Base-by-base conservation (phyloP, 805 yeast genomes). In the Lipomyces yamadae region DNA sequence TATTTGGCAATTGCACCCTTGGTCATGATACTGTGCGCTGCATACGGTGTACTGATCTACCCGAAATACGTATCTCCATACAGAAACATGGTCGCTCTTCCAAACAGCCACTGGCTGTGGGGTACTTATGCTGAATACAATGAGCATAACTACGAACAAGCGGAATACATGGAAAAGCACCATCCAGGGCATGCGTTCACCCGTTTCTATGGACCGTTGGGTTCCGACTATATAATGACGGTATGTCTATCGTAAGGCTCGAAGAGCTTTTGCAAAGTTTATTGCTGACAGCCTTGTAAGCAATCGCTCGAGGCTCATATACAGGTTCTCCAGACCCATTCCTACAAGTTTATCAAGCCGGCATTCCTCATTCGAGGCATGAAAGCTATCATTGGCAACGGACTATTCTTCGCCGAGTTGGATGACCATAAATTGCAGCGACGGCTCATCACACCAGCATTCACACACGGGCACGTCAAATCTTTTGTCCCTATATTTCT, bases 381-480 rank as follows among this genome's bases (percentile, higher is more conserved):
- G 52, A 58, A 56, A 37, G 52, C 52, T 2, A 50, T 68, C 35
- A 59, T 68, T n/a, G 71, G 71, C 13, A 50, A 65, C 39, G 71
- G 71, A 10, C 33, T 68, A 2, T 68, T 65, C 50, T 65, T 66
- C 45, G 54, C 69, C 30, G 71, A 68, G 55, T 69, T 69, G 24
- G 65, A 68, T 15, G 65, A 50, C n/a, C 71, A 68, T 58, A 62
- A 61, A 48, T n/a, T 56, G n/a, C 71, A 68, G 60, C 69, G 71
- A 29, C 63, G 65, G 5, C 18, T 68, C 4, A 34, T 68, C 4
- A 61, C 60, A 4, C 69, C 69, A 7, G 62, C 69, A 11, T 56
- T 68, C 55, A 50, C 67, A 10, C 48, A 56, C 8, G 54, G 62
- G n/a, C 69, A 68, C 32, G 64, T 68, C 18, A 55, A 54, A 45